Evolutionary conservation across 2,329 filamentous ascomycete species (phyloP).

Genomic region (Fusarium nisikadoi): DNA sequence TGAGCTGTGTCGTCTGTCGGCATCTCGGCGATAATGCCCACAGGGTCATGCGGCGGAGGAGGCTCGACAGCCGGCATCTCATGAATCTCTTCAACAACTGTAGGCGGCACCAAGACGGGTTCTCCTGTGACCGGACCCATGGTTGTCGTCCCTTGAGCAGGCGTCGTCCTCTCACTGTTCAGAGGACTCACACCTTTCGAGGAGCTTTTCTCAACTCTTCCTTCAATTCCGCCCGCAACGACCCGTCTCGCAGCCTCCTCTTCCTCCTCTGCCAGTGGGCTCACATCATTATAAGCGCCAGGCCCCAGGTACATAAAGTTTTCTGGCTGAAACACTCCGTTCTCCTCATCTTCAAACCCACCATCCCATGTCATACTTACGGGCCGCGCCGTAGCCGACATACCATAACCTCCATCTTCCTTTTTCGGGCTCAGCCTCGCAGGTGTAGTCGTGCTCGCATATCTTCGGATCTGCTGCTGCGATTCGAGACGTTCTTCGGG

Average conservation of each 20-base stretch:
- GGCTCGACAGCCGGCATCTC: conserved; percentile 47
- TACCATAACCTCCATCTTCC: conserved; percentile 37
- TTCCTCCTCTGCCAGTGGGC: conserved; percentile 55
- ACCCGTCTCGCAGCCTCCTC: conserved; percentile 48
- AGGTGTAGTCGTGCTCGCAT: conserved; percentile 34
- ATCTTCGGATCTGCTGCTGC: conserved; percentile 59
- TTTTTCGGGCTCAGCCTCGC: conserved; percentile 10
- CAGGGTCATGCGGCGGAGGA: conserved; percentile 50
- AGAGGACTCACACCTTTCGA: conserved; percentile 46
- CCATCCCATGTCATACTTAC: conserved; percentile 49
- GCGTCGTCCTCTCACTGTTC: conserved; percentile 46
- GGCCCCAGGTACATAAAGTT: conserved; percentile 65
- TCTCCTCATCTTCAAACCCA: conserved; percentile 41
- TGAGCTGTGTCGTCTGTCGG: conserved; percentile 55
- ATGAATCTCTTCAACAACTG: conserved; percentile 44
- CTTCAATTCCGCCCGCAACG: conserved; percentile 38
- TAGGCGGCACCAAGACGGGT: conserved; percentile 30
- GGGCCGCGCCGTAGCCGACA: conserved; percentile 49
- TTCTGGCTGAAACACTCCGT: conserved; percentile 61
- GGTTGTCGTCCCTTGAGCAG: conserved; percentile 36
- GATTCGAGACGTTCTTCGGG: conserved; percentile 66
- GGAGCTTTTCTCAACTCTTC: conserved; percentile 24
- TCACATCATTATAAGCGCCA: conserved; percentile 58
- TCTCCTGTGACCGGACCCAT: conserved; percentile 16
- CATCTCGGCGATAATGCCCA: conserved; percentile 61